phyloP scores from a whole-genome alignment of 176 grass and related monocot genomes.

The Carex cristatella region DNA sequence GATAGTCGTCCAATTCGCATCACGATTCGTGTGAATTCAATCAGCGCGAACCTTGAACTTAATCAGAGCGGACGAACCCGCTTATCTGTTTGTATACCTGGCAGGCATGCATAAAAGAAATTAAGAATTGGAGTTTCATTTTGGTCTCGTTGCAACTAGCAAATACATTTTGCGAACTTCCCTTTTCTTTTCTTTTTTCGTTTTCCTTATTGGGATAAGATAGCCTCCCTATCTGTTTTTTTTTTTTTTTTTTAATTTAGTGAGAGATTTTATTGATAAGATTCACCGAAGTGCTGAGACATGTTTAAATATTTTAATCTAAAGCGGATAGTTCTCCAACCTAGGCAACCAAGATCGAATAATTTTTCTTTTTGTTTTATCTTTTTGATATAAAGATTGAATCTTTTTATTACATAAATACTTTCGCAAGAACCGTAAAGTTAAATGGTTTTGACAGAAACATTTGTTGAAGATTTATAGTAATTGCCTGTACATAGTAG shows the following conservation, averaged over 20 bases:
- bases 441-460: too few species aligned
- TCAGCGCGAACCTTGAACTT: too few species aligned
- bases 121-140: too few species aligned
- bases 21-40: too few species aligned
- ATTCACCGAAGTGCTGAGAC: background rate
- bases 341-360: background rate
- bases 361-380: too few species aligned
- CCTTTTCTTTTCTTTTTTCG: too few species aligned
- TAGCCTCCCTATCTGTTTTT: background rate
- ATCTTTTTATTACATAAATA: background rate
- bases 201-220: background rate
- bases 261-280: background rate
- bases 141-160: background rate
- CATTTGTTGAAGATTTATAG: too few species aligned
- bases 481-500: background rate
- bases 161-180: background rate
- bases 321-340: background rate
- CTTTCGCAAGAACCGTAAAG: too few species aligned
- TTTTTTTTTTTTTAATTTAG: background rate
- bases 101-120: too few species aligned
- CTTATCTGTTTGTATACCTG: too few species aligned
- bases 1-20: too few species aligned
- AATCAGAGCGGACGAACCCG: too few species aligned
- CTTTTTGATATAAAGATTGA: background rate
- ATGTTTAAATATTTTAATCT: background rate